Conservation (phyloP, 1,284 basidiomycete genomes). For the Apiotrichum gamsii region DNA sequence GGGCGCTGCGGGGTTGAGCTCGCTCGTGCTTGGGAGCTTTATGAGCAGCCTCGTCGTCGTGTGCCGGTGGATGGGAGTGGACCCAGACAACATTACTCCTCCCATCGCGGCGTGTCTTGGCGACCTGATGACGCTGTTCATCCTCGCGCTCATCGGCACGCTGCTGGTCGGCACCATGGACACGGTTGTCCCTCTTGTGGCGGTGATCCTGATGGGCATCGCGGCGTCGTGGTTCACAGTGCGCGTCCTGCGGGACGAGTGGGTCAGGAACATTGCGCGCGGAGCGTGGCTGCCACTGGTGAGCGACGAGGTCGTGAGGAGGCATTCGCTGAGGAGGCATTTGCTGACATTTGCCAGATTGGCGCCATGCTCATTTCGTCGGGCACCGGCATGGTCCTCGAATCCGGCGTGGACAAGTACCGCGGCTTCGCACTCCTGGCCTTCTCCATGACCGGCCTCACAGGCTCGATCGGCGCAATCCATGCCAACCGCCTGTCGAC, state of each 20-base stretch:
- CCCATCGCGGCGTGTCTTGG: conserved; percentile 88
- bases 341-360: conserved; percentile 27
- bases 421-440: conserved; percentile 82
- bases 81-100: conserved; percentile 94
- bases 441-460: conserved; percentile 80
- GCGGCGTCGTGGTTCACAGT: conserved; percentile 51
- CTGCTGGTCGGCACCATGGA: conserved; percentile 60
- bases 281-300: conserved; percentile 88
- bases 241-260: conserved; percentile 51
- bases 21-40: conserved; percentile 77
- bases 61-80: conserved; percentile 66
- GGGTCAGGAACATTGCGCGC: conserved; percentile 55
- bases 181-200: conserved; percentile 57
- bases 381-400: conserved; percentile 84
- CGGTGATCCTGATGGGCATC: conserved; percentile 56
- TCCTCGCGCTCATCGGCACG: conserved; percentile 59
- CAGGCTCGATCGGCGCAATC: conserved; percentile 83
- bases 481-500: conserved; percentile 88
- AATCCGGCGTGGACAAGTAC: conserved; percentile 78
- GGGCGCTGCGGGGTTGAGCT: conserved; percentile 75
- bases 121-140: conserved; percentile 80
- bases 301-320: conserved; percentile 12
- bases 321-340: no score
- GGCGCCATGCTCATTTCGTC: conserved; percentile 88
- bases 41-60: conserved; percentile 82